Base-by-base conservation (phyloP, 1,139 yeast species). In the Hanseniaspora uvarum region DNA sequence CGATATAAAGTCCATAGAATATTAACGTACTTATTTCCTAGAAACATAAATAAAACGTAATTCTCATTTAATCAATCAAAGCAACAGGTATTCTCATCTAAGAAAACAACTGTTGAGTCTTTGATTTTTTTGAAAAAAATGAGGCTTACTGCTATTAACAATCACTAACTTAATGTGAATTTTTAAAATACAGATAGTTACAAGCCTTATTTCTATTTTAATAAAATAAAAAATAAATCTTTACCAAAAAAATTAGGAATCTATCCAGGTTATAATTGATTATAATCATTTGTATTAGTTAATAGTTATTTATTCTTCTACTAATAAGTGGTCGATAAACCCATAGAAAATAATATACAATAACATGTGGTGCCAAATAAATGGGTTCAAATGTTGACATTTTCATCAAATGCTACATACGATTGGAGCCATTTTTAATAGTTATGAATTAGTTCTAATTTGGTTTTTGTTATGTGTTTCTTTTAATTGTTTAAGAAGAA, bases 91-190 rank as follows among this genome's bases (percentile, higher is more conserved):
- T 5, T 8, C 8, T 28, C 8, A 4, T 28, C 11, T 28, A 28
- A 4, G 2, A 2, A 28, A 6, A 28, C n/a, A 37, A 37, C 7
- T 11, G 3, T 14, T 50, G 36, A 40, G 19, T 21, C 44, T 28
- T 37, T 21, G 8, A 8, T 11, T 31, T n/a, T n/a, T n/a, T 10
- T 10, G 11, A 31, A 31, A 38, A 12, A 44, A 36, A 37, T 44
- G 43, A 53, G 44, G 68, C 68, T 67, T 65, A 65, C 70, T 66
- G 70, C 70, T 66, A 66, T 66, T 66, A 66, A 66, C 69, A 66
- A 66, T 66, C 69, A 66, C 68, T 36, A 46, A 43, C 46, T 41
- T 44, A n/a, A 34, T 54, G 68, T 65, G 68, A 66, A 66, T 66
- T 63, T 65, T 65, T 65, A 66, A 66, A 63, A 66, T 60, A 65